These are phyloP conservation scores for Nakaseomyces nivariensis DNA, from an alignment of 1,139 yeast genomes.

Conservation along the genomic window DNA sequence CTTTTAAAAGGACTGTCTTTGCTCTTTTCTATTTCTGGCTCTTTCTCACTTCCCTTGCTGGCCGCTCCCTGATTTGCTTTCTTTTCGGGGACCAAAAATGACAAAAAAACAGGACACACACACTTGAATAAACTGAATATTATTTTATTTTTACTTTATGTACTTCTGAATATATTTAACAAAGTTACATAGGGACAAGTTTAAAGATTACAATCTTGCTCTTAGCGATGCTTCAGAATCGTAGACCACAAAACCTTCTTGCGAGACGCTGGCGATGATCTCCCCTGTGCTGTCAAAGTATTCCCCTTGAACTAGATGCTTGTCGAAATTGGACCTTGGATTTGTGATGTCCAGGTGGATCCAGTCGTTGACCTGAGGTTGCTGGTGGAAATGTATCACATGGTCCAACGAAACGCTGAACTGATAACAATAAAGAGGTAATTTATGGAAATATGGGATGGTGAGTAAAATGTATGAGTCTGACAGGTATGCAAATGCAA, in stretches of 20 bases:
- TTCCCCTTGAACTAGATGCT: constrained; percentile 52
- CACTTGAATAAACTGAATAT: too few species aligned
- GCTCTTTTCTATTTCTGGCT: too few species aligned
- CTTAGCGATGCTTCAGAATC: constrained; percentile 12
- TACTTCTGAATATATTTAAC: too few species aligned
- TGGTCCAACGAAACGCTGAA: constrained; percentile 60
- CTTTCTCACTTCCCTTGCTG: too few species aligned
- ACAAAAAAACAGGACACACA: too few species aligned
- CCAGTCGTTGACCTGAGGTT: constrained; percentile 44
- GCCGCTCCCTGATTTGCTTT: too few species aligned
- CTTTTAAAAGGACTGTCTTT: too few species aligned
- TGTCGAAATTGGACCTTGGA: constrained; percentile 43
- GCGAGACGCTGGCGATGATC: constrained; percentile 54
- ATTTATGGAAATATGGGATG: constrained; percentile 36
- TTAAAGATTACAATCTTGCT: constrained; percentile 11
- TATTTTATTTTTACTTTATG: too few species aligned
- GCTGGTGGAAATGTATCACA: constrained; percentile 56
- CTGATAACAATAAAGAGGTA: constrained; percentile 34
- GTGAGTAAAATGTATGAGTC: constrained; percentile 51
- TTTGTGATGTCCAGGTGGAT: constrained; percentile 42
- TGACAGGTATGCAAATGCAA: constrained; percentile 52
- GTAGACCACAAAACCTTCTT: constrained; percentile 48
- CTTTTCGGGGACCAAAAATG: too few species aligned
- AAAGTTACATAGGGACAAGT: too few species aligned
- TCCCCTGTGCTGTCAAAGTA: constrained; percentile 43